phyloP scores from a whole-genome alignment of 2,329 filamentous ascomycete species.

The Hymenoscyphus fraxineus region DNA sequence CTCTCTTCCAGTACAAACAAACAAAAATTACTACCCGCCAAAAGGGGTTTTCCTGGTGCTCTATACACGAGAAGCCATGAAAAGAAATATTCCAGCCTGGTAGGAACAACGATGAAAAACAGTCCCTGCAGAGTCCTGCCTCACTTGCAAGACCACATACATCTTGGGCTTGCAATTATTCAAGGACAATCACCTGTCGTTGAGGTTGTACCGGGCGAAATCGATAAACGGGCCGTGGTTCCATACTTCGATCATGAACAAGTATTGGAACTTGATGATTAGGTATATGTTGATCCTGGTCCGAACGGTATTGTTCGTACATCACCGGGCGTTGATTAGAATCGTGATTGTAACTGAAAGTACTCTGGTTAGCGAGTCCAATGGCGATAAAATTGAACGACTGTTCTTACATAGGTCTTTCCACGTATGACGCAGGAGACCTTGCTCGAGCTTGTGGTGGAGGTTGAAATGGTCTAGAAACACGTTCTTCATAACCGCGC shows the following conservation, averaged over 20 bases:
- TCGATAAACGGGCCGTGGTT: conserved; percentile 12
- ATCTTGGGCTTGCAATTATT: conserved; percentile 10
- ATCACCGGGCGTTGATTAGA: conserved; percentile 10
- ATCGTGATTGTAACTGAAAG: conserved; percentile 5
- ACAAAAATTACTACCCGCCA: background rate
- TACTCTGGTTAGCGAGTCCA: conserved; percentile 20
- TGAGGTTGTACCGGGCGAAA: conserved; percentile 15
- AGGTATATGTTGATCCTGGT: conserved; percentile 7
- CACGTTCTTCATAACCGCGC: conserved; percentile 19
- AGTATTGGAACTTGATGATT: conserved; percentile 8
- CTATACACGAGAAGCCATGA: background rate
- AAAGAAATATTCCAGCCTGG: background rate
- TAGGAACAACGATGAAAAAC: background rate
- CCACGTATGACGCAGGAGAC: conserved; percentile 26
- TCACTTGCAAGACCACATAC: background rate
- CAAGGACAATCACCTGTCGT: conserved; percentile 23
- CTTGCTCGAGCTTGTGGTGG: conserved; percentile 21
- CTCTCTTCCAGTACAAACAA: background rate
- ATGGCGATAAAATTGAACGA: conserved; percentile 1
- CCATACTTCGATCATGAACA: conserved; percentile 9
- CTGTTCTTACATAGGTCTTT: conserved; percentile 30
- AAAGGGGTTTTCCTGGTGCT: background rate
- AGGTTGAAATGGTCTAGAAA: conserved; percentile 22
- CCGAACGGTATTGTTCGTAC: conserved; percentile 15
- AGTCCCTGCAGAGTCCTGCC: background rate